phyloP scores from a whole-genome alignment of 2,329 filamentous ascomycete species.

The Pseudogymnoascus sp. region DNA sequence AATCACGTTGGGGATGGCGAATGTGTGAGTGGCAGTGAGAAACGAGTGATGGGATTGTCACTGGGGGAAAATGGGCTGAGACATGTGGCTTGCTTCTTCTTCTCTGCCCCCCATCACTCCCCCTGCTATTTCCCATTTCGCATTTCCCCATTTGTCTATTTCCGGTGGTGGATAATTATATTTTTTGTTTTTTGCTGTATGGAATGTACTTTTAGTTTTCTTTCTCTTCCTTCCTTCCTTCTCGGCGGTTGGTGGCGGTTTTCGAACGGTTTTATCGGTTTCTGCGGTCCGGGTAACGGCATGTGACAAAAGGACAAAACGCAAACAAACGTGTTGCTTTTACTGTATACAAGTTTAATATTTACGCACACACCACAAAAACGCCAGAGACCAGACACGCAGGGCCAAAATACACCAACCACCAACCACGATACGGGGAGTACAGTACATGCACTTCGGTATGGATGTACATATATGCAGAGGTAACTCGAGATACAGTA shows the following conservation, averaged over 20 bases:
- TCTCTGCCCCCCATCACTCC: background rate
- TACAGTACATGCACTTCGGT: background rate
- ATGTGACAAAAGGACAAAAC: background rate
- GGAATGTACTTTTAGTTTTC: background rate
- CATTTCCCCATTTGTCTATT: background rate
- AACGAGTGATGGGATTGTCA: background rate
- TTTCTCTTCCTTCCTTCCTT: background rate
- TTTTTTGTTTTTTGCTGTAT: background rate
- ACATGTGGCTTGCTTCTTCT: background rate
- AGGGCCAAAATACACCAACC: too few relatives aligned
- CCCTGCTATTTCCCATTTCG: background rate
- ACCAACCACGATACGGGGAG: background rate
- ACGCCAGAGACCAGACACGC: background rate
- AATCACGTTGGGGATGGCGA: background rate
- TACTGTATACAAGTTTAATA: background rate
- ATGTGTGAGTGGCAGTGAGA: background rate
- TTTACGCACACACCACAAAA: background rate
- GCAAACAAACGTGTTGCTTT: background rate
- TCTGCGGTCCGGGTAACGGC: background rate
- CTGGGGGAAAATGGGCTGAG: background rate
- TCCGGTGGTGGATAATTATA: background rate
- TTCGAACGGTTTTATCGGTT: background rate
- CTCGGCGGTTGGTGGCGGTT: background rate
- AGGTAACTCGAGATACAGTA: background rate
- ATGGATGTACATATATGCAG: background rate